Conservation (phyloP, 2,329 filamentous ascomycete species). For the Ascochyta pisi region DNA sequence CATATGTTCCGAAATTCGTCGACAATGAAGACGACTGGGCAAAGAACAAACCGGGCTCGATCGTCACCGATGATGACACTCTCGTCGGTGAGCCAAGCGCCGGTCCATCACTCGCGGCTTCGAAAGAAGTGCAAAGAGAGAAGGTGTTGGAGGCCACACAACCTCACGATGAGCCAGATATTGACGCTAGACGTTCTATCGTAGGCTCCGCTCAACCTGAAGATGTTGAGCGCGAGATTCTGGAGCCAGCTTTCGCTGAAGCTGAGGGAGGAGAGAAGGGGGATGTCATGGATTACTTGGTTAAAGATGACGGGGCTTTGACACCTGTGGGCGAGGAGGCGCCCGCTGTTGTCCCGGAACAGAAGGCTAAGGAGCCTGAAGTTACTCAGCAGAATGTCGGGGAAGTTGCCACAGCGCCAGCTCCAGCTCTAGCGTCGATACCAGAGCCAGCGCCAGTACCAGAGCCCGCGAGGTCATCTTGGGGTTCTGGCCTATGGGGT, state of each 20-base stretch:
- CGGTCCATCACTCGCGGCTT: constrained; percentile 16
- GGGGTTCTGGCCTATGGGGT: constrained; percentile 37
- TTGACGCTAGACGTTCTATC: constrained; percentile 23
- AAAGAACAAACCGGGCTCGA: constrained; percentile 32
- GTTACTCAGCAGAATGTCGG: not conserved
- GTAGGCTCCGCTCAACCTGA: not conserved
- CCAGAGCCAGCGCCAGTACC: not conserved
- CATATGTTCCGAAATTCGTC: constrained; percentile 35
- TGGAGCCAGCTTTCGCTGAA: constrained; percentile 31
- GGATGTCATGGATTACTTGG: constrained; percentile 23
- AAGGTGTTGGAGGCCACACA: constrained; percentile 40
- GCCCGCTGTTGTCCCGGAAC: not conserved
- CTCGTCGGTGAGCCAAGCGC: constrained; percentile 38
- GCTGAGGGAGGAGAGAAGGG: constrained; percentile 13
- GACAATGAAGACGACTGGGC: constrained; percentile 44
- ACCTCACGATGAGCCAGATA: constrained; percentile 20
- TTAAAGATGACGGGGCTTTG: constrained; percentile 14
- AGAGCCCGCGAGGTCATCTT: constrained; percentile 22
- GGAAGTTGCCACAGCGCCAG: not conserved
- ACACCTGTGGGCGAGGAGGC: not conserved
- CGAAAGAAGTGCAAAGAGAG: constrained; percentile 33
- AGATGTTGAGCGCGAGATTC: constrained; percentile 24
- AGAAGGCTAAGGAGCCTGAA: not conserved
- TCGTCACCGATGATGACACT: constrained; percentile 41
- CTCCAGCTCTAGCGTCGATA: not conserved